A percentile compares a stretch with the other conserved stretches of the same genome.
Evolutionary conservation across 257 asterid genomes (phyloP).

Genomic region (Buddleja alternifolia): DNA sequence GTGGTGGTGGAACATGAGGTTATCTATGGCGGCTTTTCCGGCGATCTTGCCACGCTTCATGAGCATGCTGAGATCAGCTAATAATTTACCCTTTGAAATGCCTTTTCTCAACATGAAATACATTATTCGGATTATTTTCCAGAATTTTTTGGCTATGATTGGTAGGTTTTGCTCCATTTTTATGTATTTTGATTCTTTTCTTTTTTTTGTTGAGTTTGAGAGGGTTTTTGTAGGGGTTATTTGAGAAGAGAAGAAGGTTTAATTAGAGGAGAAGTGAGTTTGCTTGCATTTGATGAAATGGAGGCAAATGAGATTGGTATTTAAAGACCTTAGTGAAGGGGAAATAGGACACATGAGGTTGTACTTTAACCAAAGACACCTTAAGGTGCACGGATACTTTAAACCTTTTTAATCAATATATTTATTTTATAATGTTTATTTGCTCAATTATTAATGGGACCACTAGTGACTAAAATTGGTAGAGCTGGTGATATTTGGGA

Average conservation of each 20-base stretch:
- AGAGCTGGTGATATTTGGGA: too few relatives aligned
- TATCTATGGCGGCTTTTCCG: constrained; percentile 73
- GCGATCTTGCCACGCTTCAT: constrained; percentile 84
- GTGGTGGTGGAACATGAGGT: constrained; percentile 71
- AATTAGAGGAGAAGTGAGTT: background rate
- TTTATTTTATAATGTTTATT: background rate
- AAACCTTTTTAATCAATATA: background rate
- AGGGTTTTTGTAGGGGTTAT: background rate
- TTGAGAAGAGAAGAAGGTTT: background rate
- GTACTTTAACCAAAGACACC: constrained; percentile 19
- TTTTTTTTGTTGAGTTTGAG: background rate
- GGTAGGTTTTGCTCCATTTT: constrained; percentile 82
- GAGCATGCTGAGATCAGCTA: constrained; percentile 64
- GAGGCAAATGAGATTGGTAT: constrained; percentile 30
- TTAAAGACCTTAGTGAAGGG: constrained; percentile 25
- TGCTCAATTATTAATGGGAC: constrained; percentile 5
- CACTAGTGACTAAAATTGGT: too few relatives aligned
- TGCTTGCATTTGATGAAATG: constrained; percentile 29
- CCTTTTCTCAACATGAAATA: constrained; percentile 79
- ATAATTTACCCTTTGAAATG: constrained; percentile 60
- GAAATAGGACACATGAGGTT: constrained; percentile 11
- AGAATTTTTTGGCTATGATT: constrained; percentile 64
- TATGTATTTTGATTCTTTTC: background rate
- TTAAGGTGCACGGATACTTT: constrained; percentile 6
- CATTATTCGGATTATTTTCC: constrained; percentile 60